phyloP scores from a whole-genome alignment of 2,329 filamentous ascomycete species.

The Metarhizium album region DNA sequence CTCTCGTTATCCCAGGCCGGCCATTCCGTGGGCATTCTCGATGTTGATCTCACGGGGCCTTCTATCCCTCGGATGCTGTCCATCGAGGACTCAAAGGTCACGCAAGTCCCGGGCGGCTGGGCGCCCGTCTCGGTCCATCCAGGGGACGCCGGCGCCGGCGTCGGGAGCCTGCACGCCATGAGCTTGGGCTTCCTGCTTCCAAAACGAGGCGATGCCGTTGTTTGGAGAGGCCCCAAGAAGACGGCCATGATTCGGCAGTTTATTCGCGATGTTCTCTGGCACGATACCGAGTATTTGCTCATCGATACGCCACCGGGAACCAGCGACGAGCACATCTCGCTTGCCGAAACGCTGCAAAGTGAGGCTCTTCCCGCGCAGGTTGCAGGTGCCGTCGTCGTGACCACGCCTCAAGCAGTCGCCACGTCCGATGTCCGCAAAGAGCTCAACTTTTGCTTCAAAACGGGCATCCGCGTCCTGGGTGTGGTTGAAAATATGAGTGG shows the following conservation, averaged over 20 bases:
- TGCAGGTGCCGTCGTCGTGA: conserved; percentile 84
- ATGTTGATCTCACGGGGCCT: conserved; percentile 91
- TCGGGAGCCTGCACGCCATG: conserved; percentile 71
- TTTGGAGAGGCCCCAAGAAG: conserved; percentile 97
- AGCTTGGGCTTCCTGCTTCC: conserved; percentile 85
- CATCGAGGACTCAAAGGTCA: conserved; percentile 80
- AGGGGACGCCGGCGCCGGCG: conserved; percentile 35
- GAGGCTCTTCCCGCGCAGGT: conserved; percentile 56
- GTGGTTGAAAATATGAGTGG: conserved; percentile 97
- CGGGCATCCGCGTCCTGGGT: conserved; percentile 66
- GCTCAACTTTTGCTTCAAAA: conserved; percentile 86
- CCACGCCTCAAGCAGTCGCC: conserved; percentile 87
- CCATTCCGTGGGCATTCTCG: conserved; percentile 85
- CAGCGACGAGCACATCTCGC: conserved; percentile 91
- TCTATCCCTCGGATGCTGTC: conserved; percentile 93
- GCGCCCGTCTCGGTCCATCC: conserved; percentile 76
- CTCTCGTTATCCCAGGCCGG: conserved; percentile 78
- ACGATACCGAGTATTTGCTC: conserved; percentile 77
- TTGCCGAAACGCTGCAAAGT: conserved; percentile 72
- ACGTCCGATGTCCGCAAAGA: conserved; percentile 93
- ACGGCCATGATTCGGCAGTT: conserved; percentile 99
- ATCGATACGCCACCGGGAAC: conserved; percentile 96
- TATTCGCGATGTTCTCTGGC: conserved; percentile 82
- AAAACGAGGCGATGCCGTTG: conserved; percentile 77
- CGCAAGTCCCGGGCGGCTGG: conserved; percentile 86